Base-by-base conservation (phyloP, 1,284 basidiomycete genomes). In the Chalciporus sp. region DNA sequence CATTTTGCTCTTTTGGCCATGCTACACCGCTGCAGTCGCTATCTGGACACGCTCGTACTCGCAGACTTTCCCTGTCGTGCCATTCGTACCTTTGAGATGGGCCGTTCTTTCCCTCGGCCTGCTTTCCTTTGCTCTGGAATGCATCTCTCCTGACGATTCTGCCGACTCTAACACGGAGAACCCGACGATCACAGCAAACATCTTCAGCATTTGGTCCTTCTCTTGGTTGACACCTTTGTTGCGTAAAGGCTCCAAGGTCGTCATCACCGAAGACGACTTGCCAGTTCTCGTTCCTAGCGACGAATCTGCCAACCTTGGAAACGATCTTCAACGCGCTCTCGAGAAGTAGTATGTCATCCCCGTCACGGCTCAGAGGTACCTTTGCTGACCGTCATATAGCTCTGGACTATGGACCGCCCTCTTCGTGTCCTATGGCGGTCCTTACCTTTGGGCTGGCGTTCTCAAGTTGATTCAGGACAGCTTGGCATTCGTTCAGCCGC, bases 401-500 rank as follows among this genome's bases (percentile, higher is more conserved):
- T 14, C 56, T 4, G 82, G 84, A 0, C 73, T 97, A 3, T 90
- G 88, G 79, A 76, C 80, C 5, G 85, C 94, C 0, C 76, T 97
- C 14, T 84, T 85, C 54, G 65, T 81, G 4, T 83, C 94, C 0
- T 98, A 92, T 63, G 95, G 95, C 0, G 76, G 80, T 0, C 87
- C 91, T 0, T 97, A 91, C 65, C 70, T 84, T 2, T 64, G 84
- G 19, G 95, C 94, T 0, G 78, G 76, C 0, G 47, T 74, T 19
- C 74, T 94, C 49, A 95, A 97, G 74, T 61, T 91, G 12, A 46
- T 83, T 0, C 93, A 95, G 70, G 95, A 98, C 68, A 73, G 75
- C 42, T 74, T 96, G 12, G 84, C 85, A 0, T 98, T 98, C 72
- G 70, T 87, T 3, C 95, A 98, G 68, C 96, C 96, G 0, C 91